Percentiles rank a stretch among this genome's conserved stretches.
Conservation (phyloP, 2,329 filamentous ascomycete genomes). For the Cercospora zeina region DNA sequence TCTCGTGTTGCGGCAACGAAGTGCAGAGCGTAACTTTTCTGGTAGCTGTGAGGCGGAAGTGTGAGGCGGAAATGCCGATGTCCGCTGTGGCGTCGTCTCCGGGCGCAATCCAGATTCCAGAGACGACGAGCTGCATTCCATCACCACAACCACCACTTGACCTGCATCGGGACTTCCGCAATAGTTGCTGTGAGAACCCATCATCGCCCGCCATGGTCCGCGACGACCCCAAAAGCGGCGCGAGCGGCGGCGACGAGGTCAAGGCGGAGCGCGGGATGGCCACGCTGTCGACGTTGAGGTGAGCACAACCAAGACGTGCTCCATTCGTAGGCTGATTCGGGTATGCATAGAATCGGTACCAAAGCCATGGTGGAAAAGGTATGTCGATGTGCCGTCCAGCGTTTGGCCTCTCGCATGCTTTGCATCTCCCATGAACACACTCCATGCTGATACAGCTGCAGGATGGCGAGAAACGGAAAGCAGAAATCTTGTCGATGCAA, state of each 20-base stretch:
- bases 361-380: constrained; percentile 72
- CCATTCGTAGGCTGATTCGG: constrained; percentile 17
- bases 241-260: constrained; percentile 35
- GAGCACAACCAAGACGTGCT: constrained; percentile 41
- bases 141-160: constrained; percentile 17
- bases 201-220: constrained; percentile 53
- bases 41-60: constrained; percentile 10
- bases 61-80: constrained; percentile 13
- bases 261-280: constrained; percentile 75
- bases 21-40: neutral
- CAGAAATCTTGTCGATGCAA: constrained; percentile 93
- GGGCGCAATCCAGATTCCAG: constrained; percentile 27
- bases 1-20: neutral
- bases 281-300: constrained; percentile 80
- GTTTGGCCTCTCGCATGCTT: neutral
- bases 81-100: constrained; percentile 13
- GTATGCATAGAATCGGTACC: constrained; percentile 59
- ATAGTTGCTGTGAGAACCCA: neutral
- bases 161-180: constrained; percentile 11
- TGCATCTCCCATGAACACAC: neutral
- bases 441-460: constrained; percentile 36
- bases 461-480: constrained; percentile 82
- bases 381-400: constrained; percentile 36
- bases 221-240: constrained; percentile 45
- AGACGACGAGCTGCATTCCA: constrained; percentile 22